Base-by-base conservation (phyloP, 306 rosid genomes). In the Myrica gale region DNA sequence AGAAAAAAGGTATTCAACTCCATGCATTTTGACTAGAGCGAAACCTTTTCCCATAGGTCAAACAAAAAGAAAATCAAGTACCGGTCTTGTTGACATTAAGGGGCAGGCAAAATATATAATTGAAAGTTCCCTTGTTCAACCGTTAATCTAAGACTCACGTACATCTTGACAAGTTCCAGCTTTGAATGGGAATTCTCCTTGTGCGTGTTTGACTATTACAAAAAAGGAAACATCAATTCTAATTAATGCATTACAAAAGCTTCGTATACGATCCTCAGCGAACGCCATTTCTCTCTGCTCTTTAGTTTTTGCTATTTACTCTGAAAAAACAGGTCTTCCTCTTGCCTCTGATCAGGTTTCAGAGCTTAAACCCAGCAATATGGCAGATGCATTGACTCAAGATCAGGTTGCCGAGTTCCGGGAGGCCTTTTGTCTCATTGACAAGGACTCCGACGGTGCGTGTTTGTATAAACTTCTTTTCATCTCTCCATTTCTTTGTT, bases 351-450 rank as follows among this genome's bases (percentile, higher is more conserved):
- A 37, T 39, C 5, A 58, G 41, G 65, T 9, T 20, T 21, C 65
- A 58, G 10, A 58, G 65, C 23, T 58, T 5, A 58, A 21, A 58
- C 65, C 32, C 65, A 57, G 13, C 70, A 65, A 2, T 11, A 83
- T 83, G 87, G 83, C 81, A n/a, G 88, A 67, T 26, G 71, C 83
- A 32, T 76, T 87, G 50, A 79, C 90, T 45, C 76, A 84, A 60
- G 45, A 52, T n/a, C 90, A 82, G 76, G 61, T 87, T 56, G 79
- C 83, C 57, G 88, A 84, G 82, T 84, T 82, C 74, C 81, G 84
- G 43, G 90, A 87, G 72, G 90, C 90, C 69, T 87, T 87, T 68
- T 76, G 78, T 73, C 74, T 87, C 6, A 77, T 87, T 5, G 88
- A 87, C 73, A 87, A 75, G 68, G 90, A 87, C 72, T 76, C 79